These are phyloP conservation scores for Raffaelea arxii DNA, from an alignment of 2,329 filamentous ascomycete species.

Conservation along the genomic window DNA sequence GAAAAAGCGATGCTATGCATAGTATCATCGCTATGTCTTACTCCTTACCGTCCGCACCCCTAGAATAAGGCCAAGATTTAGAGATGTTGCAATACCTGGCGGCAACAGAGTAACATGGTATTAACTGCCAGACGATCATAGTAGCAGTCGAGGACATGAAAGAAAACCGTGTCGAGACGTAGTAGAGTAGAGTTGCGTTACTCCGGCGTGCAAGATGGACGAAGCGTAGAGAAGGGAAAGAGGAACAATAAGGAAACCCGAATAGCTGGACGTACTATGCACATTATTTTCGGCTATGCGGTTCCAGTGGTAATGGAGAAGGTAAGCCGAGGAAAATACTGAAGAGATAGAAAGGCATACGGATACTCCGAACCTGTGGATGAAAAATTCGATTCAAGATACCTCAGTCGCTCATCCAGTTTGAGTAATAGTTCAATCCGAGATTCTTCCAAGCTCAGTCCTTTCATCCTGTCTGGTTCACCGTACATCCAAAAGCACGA, in stretches of 20 bases:
- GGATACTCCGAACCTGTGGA: not conserved
- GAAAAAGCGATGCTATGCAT: not conserved
- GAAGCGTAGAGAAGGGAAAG: not conserved
- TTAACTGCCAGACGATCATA: no score
- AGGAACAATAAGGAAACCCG: not conserved
- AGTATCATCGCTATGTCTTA: not conserved
- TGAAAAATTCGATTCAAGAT: no score
- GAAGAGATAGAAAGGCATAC: not conserved
- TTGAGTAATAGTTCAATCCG: no score
- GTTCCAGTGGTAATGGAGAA: no score
- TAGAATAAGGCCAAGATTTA: not conserved
- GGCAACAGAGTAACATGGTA: not conserved
- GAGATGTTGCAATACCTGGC: not conserved
- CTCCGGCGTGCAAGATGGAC: not conserved
- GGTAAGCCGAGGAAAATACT: not conserved
- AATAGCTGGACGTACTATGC: no score
- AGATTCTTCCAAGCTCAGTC: no score
- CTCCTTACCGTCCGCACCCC: not conserved
- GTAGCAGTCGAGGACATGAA: not conserved
- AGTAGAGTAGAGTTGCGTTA: not conserved
- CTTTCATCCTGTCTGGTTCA: no score
- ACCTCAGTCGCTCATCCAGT: no score
- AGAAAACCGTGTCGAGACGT: not conserved
- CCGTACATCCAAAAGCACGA: no score
- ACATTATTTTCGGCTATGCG: no score